Evolutionary conservation across 345 rosid species (phyloP), one percentile per base, ranked within the genome.

Genomic region (Arabis alpina): DNA sequence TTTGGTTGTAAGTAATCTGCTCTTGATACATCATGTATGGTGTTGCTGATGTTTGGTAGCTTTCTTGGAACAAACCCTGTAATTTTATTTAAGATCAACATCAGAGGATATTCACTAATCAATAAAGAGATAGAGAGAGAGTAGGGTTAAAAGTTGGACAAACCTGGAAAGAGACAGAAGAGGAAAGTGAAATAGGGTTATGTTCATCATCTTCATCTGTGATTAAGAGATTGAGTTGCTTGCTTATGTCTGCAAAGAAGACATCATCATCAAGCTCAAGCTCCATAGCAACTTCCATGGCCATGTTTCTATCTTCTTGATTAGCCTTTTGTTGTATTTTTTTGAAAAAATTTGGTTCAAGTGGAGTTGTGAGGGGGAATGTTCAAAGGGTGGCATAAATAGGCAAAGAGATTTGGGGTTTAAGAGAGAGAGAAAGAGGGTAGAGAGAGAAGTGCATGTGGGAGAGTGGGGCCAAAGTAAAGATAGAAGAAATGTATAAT

Each of bases 181-280:
- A 82, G 11, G 68, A 74, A 76, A 57, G 75, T 41, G 84, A 78
- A 65, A 80, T 76, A 41, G 89, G 80, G 76, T 69, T 82, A 5
- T 70, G 71, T 34, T 87, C 87, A 53, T 92, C 88, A 53, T 92
- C 88, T 44, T 93, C 98, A 36, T 93, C 98, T 87, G 88, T 89
- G 77, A 94, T 91, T 36, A 94, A 87, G 69, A 94, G 95, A 76
- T 95, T 87, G 66, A 94, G 85, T 71, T 79, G 96, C 83, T 75
- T 89, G 94, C 88, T 91, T 32, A 94, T 79, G 80, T 94, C 97
- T 62, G 97, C 97, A 74, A 84, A 94, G 66, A 81, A 83, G 77
- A 88, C 56, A 75, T 91, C 99, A 85, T 94, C 99, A 79, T 93
- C 98, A 28, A 87, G 64, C 67, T 90, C 98, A 83, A 87, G 63